Evolutionary conservation across 495 filamentous ascomycete genomes (phyloP).

Genomic region (Jackrogersella multiformis): DNA sequence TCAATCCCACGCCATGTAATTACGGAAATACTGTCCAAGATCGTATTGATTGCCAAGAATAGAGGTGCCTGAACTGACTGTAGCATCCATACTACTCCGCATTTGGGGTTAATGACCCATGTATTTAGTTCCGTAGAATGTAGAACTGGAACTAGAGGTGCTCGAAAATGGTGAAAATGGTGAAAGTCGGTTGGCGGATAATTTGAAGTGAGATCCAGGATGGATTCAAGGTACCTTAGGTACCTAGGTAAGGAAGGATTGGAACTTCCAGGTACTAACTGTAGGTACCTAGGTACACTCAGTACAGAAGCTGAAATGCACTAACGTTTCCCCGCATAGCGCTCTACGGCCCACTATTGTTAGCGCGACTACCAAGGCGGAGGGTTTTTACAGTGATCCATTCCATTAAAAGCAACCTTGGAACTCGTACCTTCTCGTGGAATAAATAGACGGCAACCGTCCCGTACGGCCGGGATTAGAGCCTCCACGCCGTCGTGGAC

Average conservation of each 20-base stretch:
- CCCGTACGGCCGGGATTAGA: slow-evolving; percentile 30
- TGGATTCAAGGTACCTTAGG: neutral
- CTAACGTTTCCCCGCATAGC: slow-evolving; percentile 19
- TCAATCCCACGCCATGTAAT: slow-evolving; percentile 10
- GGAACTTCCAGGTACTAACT: no score
- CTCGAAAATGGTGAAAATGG: slow-evolving; percentile 9
- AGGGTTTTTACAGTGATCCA: slow-evolving; percentile 8
- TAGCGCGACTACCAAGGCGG: slow-evolving; percentile 14
- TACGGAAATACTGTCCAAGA: slow-evolving; percentile 30
- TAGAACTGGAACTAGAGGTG: no score
- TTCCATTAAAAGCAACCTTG: neutral
- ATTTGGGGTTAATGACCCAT: slow-evolving; percentile 23
- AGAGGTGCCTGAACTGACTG: slow-evolving; percentile 28
- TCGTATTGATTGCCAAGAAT: slow-evolving; percentile 29
- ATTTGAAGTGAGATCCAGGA: slow-evolving; percentile 14
- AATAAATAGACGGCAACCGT: slow-evolving; percentile 20
- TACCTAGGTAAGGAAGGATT: neutral
- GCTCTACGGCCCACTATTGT: slow-evolving; percentile 8
- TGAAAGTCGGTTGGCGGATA: slow-evolving; percentile 32
- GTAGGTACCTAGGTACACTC: no score
- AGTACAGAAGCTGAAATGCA: no score
- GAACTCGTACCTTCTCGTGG: slow-evolving; percentile 1
- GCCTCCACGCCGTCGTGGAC: slow-evolving; percentile 1
- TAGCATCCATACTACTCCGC: slow-evolving; percentile 20
- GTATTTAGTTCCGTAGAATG: neutral